Evolutionary conservation across 1,284 basidiomycete species (phyloP).

Genomic region (Waitea zeae): DNA sequence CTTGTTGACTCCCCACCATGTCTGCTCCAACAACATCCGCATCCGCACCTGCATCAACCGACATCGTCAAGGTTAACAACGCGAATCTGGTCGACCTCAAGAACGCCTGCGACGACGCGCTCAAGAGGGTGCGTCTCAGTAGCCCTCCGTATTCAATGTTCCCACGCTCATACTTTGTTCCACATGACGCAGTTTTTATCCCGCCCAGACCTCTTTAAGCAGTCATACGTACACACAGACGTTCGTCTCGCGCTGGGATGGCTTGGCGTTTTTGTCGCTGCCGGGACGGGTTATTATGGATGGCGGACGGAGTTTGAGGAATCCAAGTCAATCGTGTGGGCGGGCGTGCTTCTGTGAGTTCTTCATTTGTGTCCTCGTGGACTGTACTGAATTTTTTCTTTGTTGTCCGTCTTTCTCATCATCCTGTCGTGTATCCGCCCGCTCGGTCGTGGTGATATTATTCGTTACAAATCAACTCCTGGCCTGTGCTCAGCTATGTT

Average conservation of each 20-base stretch:
- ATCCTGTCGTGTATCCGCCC: too few species aligned
- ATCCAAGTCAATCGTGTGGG: slow-evolving; percentile 64
- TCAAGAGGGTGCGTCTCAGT: slow-evolving; percentile 68
- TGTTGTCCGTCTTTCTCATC: too few species aligned
- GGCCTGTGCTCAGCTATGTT: slow-evolving; percentile 36
- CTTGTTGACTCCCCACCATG: too few species aligned
- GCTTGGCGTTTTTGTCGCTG: slow-evolving; percentile 65
- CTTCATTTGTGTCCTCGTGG: too few species aligned
- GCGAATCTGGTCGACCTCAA: slow-evolving; percentile 71
- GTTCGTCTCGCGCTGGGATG: slow-evolving; percentile 74
- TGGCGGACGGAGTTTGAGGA: slow-evolving; percentile 77
- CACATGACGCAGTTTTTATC: slow-evolving; percentile 45
- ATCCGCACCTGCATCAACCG: slow-evolving; percentile 11
- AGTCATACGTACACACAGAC: slow-evolving; percentile 74
- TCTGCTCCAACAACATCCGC: neutral
- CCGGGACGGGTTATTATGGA: slow-evolving; percentile 68
- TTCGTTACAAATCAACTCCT: slow-evolving; percentile 1
- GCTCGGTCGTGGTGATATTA: too few species aligned
- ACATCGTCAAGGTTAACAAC: slow-evolving; percentile 73
- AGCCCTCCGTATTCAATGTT: slow-evolving; percentile 1
- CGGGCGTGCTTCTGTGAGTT: slow-evolving; percentile 60
- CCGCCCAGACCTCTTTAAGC: slow-evolving; percentile 67
- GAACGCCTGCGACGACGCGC: slow-evolving; percentile 76
- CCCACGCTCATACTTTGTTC: slow-evolving; percentile 3
- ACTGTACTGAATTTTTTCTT: too few species aligned